Conservation (phyloP, 352 stramenopile genomes). For the Globisporangium acanthophoron region DNA sequence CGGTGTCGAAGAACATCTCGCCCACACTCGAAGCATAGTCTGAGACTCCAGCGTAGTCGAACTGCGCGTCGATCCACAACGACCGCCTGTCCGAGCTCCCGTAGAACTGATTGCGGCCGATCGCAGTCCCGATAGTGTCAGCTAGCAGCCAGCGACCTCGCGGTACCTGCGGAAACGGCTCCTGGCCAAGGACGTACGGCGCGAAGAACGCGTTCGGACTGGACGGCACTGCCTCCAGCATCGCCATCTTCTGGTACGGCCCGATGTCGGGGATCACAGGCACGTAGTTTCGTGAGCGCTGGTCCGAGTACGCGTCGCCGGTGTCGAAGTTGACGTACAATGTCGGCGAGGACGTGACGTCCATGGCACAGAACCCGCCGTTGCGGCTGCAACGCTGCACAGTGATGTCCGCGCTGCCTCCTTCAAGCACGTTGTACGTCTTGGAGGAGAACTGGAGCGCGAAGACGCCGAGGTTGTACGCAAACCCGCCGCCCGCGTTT, state of each 20-base stretch:
- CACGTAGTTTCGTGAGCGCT: conserved; percentile 45
- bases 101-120: conserved; percentile 88
- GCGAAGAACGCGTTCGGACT: conserved; percentile 47
- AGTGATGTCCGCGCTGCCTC: conserved; percentile 63
- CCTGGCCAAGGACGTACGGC: conserved; percentile 46
- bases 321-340: conserved; percentile 73
- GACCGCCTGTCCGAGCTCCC: conserved; percentile 76
- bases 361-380: conserved; percentile 55
- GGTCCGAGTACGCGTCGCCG: conserved; percentile 63
- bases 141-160: conserved; percentile 47
- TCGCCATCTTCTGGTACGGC: conserved; percentile 55
- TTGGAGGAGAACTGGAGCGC: conserved; percentile 67
- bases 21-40: conserved; percentile 82
- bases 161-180: conserved; percentile 71
- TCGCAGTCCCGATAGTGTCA: conserved; percentile 79
- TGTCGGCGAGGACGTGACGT: conserved; percentile 34
- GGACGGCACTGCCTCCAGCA: conserved; percentile 46
- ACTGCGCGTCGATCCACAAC: conserved; percentile 71
- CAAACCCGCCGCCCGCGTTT: conserved; percentile 91
- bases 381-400: conserved; percentile 60
- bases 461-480: conserved; percentile 90
- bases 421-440: conserved; percentile 86
- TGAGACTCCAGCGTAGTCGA: conserved; percentile 86
- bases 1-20: conserved; percentile 58
- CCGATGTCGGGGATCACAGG: conserved; percentile 34